Evolutionary conservation across 306 rosid genomes (phyloP), one percentile per base, ranked within the genome.

Genomic region (Prunus mongolica): DNA sequence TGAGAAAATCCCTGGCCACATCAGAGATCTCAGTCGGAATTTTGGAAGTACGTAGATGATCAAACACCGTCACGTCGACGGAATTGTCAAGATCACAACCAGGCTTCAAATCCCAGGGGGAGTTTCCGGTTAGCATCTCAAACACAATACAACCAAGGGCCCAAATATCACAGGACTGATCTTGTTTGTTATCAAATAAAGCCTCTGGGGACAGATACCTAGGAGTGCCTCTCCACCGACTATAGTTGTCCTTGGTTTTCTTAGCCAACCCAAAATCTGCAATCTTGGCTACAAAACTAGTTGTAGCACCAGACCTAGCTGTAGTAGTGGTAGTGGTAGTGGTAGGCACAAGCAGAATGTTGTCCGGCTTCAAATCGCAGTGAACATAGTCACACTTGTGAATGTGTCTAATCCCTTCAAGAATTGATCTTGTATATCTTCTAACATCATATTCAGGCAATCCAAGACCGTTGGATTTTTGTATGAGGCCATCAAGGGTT

Each of bases 221-320:
- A 6, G 70, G 8, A n/a, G 82, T 82, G 25, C 85, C 85, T 73
- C 79, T 56, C 63, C 47, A 72, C 10, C 16, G 2, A 51, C 60
- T 47, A n/a, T 47, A 54, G 47, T 20, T 72, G 24, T 22, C 75
- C 73, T 41, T 30, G 16, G 10, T 22, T 50, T 76, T 82, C 55
- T 64, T 82, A 2, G 85, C 79, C 71, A 77, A 62, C 57, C 85
- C 85, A 5, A 82, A 68, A 77, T 82, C 79, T 44, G 76, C 79
- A 24, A 82, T 73, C 71, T 82, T 82, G 22, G 85, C 79, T 24
- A 71, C 64, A 38, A 7, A 1, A 38, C 9, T 38, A 6, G 44
- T 6, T 0, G 0, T 7, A 38, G 44, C 44, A 38, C 2, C 44
- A 38, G 19, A 4, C 2, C 57, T 4, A 52, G 57, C 16, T 3